Percentiles rank a stretch among this genome's conserved stretches.
Evolutionary conservation across 306 rosid species (phyloP).

Genomic region (Begonia masoniana): DNA sequence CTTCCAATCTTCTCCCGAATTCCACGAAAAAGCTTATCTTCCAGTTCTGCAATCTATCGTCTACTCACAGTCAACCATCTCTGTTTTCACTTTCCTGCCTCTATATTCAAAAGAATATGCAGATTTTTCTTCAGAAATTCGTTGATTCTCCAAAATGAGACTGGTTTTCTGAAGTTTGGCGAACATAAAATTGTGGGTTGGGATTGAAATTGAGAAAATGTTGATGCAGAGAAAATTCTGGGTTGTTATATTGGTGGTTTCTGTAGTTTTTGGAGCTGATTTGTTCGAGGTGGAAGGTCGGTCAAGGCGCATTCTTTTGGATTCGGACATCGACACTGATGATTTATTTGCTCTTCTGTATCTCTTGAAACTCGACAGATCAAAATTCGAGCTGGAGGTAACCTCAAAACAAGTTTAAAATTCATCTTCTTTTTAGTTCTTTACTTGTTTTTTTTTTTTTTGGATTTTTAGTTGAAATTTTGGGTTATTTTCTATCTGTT

Average conservation of each 20-base stretch:
- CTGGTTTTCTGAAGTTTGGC: slow-evolving; percentile 9
- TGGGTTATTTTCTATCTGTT: neutral
- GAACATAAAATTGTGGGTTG: slow-evolving; percentile 13
- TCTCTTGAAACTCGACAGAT: slow-evolving; percentile 77
- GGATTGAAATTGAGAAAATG: slow-evolving; percentile 21
- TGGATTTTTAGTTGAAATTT: neutral
- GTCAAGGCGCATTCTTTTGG: slow-evolving; percentile 68
- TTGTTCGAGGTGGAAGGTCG: slow-evolving; percentile 22
- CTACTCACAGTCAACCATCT: neutral
- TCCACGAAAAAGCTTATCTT: too few species aligned
- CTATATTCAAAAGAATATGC: neutral
- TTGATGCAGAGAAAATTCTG: slow-evolving; percentile 31
- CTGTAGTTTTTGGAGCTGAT: slow-evolving; percentile 22
- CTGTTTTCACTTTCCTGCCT: neutral
- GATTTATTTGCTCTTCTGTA: slow-evolving; percentile 74
- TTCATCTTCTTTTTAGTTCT: neutral
- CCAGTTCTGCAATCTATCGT: too few species aligned
- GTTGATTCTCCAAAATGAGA: slow-evolving; percentile 1
- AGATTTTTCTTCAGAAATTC: slow-evolving; percentile 1
- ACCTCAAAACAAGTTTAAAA: neutral
- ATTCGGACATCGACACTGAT: slow-evolving; percentile 78
- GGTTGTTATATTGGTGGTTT: slow-evolving; percentile 11
- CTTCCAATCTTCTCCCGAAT: too few species aligned
- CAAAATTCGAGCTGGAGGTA: slow-evolving; percentile 79
- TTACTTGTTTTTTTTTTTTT: neutral